Base-by-base conservation (phyloP, 2,329 filamentous ascomycete genomes). In the Cladosporium sp. region DNA sequence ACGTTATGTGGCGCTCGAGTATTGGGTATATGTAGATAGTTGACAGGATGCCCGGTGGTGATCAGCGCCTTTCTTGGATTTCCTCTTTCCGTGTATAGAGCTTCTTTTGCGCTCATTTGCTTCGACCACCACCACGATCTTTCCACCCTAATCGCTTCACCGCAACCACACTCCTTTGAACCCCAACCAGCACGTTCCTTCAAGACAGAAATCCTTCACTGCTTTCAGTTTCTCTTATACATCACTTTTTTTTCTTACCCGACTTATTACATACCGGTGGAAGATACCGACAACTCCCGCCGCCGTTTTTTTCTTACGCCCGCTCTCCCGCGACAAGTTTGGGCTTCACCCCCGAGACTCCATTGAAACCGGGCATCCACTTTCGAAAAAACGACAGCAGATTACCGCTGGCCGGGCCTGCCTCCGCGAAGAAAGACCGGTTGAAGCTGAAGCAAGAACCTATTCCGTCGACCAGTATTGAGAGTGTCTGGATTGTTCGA, bases 1-100 rank as follows among this genome's bases (percentile, higher is more conserved):
- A 48, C 45, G 45, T 48, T 48, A 48, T 48, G 45, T 48, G 45
- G 45, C 45, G 45, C 18, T 27, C 38, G 27, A 38, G 45, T 48
- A 48, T 48, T 27, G 30, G 36, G 45, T 48, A 48, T 48, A 48
- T 35, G 39, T 48, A 43, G 29, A 22, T 43, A 32, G 45, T 22
- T 18, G 43, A 19, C 20, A 33, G 27, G 36, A 33, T 35, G 38
- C 45, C 33, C 35, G 22, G 25, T 27, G 33, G 43, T 38, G 43
- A 47, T 47, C 43, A 38, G 38, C 45, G 45, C 45, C 36, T 15
- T 22, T 22, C 32, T 16, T 35, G 45, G 45, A 40, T 15, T 39
- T 32, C 18, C 22, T 25, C 29, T 48, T 48, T 20, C 27, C 12
- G 27, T 39, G 35, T 48, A 32, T 35, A 40, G 45, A 32, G 36